Base-by-base conservation (phyloP, 179 eudicot genomes). In the Actinidia arguta region DNA sequence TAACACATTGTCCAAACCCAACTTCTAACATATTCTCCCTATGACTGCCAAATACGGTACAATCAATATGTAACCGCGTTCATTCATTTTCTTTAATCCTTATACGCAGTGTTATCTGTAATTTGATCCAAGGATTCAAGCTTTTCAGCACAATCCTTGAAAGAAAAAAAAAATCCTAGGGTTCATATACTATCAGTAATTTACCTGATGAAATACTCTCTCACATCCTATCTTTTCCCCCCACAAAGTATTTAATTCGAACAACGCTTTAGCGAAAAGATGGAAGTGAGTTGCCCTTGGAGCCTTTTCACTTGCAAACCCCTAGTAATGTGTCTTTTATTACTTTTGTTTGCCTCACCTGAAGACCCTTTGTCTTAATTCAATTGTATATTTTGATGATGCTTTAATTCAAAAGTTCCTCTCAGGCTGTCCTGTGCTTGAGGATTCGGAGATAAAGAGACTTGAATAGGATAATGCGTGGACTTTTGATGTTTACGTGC, bases 321-420 rank as follows among this genome's bases (percentile, higher is more conserved):
- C n/a, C n/a, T n/a, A n/a, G n/a, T n/a, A n/a, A n/a, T n/a, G n/a
- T 76, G 68, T 73, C 24, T 39, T 46, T 11, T 14, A 13, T 73
- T 22, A 51, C 51, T 59, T 25, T 48, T 73, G 59, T 13, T 51
- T 74, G 61, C 78, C 78, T 14, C 51, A 51, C 36, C 61, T 73
- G 14, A 51, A 73, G 78, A 73, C 78, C 44, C 59, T 73, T 52
- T 4, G 31, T 73, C 56, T 50, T 1, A 22, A 27, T 14, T 10
- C 25, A 6, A 3, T 73, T 11, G 5, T 18, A 73, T 52, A 20
- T 12, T 73, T 50, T 39, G 78, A 54, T 22, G 78, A 73, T 73
- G 78, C 44, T 6, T 27, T 64, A 39, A 64, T 64, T n/a, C 69
- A 6, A 64, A 64, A 64, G 25, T 64, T 64, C 69, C 69, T 27